Percentiles rank a stretch among this genome's conserved stretches.
Evolutionary conservation across 441 rosid species (phyloP).

Genomic region (Pelargonium australe): DNA sequence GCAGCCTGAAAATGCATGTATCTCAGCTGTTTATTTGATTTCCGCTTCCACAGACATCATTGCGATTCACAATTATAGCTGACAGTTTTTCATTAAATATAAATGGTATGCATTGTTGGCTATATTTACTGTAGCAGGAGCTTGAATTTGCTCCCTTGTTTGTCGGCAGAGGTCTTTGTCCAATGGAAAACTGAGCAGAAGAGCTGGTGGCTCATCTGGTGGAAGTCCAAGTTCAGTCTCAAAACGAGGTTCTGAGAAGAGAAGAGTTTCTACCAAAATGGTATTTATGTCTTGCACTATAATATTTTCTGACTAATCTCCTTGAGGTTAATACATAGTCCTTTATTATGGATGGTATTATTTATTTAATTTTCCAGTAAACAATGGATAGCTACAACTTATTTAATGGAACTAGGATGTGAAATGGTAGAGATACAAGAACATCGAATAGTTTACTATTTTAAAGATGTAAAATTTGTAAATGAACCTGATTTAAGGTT

Average conservation of each 20-base stretch:
- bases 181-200: slow-evolving; percentile 41
- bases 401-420: background rate
- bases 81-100: background rate
- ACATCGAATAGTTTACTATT: background rate
- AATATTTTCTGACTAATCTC: background rate
- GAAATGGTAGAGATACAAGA: background rate
- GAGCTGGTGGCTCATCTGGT: slow-evolving; percentile 39
- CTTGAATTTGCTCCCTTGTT: slow-evolving; percentile 19
- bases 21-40: background rate
- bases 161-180: slow-evolving; percentile 37
- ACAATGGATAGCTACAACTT: background rate
- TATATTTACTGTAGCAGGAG: background rate
- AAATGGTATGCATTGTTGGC: background rate
- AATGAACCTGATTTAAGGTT: too few relatives aligned
- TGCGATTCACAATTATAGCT: background rate
- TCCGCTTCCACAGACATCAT: background rate
- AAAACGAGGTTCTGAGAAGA: slow-evolving; percentile 48
- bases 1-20: background rate
- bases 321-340: background rate
- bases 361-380: background rate
- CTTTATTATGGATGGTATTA: background rate
- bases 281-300: slow-evolving; percentile 18
- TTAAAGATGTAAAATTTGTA: too few relatives aligned
- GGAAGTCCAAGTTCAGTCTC: slow-evolving; percentile 36
- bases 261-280: slow-evolving; percentile 29